Evolutionary conservation across 768 basidiomycete genomes (phyloP), one percentile per base, ranked within the genome.

Genomic region (Podaxis carcinomalis): DNA sequence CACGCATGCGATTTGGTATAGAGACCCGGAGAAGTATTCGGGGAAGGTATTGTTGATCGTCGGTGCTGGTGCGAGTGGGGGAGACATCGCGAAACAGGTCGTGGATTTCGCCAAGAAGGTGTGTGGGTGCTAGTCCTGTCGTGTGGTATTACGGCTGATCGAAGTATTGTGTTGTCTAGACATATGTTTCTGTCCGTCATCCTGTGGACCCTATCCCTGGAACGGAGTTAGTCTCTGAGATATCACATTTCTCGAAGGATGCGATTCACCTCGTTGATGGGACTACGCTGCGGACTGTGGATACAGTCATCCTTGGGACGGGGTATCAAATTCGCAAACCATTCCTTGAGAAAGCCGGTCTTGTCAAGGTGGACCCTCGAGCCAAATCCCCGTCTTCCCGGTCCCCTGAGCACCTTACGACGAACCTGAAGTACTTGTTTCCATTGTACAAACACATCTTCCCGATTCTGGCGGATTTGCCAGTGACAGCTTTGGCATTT

Each of bases 321-420:
- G 85, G 86, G 6, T 87, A 87, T 66, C 74, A 84, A 59, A 62
- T 80, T 52, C 75, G 74, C 21, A 72, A 83, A 5, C 84, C 84
- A 0, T 86, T 86, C 65, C 66, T 77, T 10, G 71, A 74, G 13
- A 53, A 63, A 14, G 68, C 72, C 1, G 65, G 66, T 27, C 66
- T 65, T 10, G 64, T 77, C 69, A 79, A 28, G 57, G 72, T 68
- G 5, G 67, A 71, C 59, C 70, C 63, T 21, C 59, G 58, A 9
- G 73, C 70, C 7, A 68, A 64, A 25, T 70, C 69, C 46, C 74
- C 51, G 25, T 71, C 56, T 57, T 64, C 13, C 66, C 71, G 5
- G 52, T 66, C 39, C 35, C 56, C 19, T 52, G 54, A 40, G 61
- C 62, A 1, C 75, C 39, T 57, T 56, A 37, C 44, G 49, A 28